These are phyloP conservation scores for Pyricularia sp. DNA, from an alignment of 2,329 filamentous ascomycete genomes.

Conservation along the genomic window DNA sequence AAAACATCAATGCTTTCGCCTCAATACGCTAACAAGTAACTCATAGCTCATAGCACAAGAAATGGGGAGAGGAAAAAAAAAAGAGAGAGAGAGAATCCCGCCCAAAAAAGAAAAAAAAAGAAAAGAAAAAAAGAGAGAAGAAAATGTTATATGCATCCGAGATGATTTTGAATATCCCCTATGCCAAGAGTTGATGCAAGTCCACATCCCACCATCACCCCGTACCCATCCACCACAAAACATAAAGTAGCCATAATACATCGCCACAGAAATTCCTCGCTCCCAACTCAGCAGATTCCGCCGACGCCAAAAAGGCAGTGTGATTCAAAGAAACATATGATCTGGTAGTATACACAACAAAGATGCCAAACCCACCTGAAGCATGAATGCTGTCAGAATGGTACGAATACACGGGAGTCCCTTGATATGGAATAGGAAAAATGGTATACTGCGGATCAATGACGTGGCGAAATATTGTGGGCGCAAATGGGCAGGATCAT, in stretches of 20 bases:
- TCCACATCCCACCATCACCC: neutral
- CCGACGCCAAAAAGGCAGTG: neutral
- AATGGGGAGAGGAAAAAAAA: neutral
- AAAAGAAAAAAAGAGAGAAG: too few relatives aligned
- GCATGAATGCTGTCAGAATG: neutral
- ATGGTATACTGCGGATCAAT: neutral
- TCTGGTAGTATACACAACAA: constrained; percentile 1
- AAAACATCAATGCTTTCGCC: constrained; percentile 1
- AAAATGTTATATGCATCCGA: neutral
- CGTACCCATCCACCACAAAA: neutral
- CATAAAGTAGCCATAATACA: neutral
- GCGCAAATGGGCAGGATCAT: neutral
- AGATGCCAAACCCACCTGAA: neutral
- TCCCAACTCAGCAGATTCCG: neutral
- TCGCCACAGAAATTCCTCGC: neutral
- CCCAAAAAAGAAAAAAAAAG: neutral
- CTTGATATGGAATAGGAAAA: neutral
- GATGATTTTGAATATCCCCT: neutral
- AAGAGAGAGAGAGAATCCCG: neutral
- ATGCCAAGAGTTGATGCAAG: neutral
- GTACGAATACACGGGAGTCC: neutral
- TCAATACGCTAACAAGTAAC: neutral
- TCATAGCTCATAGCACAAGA: constrained; percentile 1
- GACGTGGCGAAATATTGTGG: neutral
- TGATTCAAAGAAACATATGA: constrained; percentile 1